phyloP scores from a whole-genome alignment of 176 grass and related monocot genomes.

The Tillandsia fasciculata region DNA sequence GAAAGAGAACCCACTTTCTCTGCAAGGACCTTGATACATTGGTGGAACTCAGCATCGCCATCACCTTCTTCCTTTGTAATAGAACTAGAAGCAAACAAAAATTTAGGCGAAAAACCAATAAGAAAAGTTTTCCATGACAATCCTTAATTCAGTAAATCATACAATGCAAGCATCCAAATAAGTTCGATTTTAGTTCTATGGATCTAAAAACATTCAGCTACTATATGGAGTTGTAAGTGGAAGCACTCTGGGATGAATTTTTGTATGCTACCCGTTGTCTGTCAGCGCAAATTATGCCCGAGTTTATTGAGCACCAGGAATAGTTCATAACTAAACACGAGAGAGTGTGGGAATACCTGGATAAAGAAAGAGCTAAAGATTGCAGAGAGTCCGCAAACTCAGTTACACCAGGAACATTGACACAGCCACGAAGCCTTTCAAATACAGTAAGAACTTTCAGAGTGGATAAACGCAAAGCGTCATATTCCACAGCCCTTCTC shows the following conservation, averaged over 20 bases:
- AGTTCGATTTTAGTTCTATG: too few relatives aligned
- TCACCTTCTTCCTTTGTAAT: slow-evolving; percentile 90
- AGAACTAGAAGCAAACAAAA: slow-evolving; percentile 31
- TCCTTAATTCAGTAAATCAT: neutral
- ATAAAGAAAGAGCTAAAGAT: slow-evolving; percentile 62
- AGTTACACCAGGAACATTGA: slow-evolving; percentile 33
- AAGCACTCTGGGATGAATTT: neutral
- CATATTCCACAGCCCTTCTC: slow-evolving; percentile 84
- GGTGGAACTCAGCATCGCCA: slow-evolving; percentile 56
- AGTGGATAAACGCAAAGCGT: slow-evolving; percentile 63
- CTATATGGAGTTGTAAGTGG: neutral
- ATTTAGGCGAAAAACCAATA: neutral
- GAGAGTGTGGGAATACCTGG: slow-evolving; percentile 38
- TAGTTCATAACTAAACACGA: slow-evolving; percentile 1
- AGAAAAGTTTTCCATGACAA: neutral
- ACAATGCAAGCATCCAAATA: neutral
- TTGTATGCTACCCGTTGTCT: neutral
- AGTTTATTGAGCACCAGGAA: neutral
- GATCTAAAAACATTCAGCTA: too few relatives aligned
- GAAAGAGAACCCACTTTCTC: slow-evolving; percentile 62
- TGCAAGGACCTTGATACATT: slow-evolving; percentile 76
- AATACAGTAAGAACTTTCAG: slow-evolving; percentile 82
- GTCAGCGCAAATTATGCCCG: neutral
- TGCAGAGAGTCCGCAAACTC: slow-evolving; percentile 71
- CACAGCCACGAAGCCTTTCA: slow-evolving; percentile 69